These are phyloP conservation scores for Aspergillus vadensis DNA, from an alignment of 2,329 filamentous ascomycete species.

Conservation along the genomic window DNA sequence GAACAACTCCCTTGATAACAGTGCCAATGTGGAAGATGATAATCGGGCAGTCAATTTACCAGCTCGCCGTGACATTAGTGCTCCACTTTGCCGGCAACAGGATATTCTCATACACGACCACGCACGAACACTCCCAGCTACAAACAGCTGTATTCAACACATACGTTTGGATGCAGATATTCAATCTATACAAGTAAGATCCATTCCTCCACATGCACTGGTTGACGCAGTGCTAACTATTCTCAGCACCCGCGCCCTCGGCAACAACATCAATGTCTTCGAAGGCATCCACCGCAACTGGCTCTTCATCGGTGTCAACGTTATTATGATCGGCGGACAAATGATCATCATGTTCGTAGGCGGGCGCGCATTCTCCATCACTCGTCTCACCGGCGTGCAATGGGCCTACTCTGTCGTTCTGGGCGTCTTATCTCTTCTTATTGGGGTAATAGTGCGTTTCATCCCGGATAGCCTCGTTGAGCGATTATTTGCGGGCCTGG, in stretches of 20 bases:
- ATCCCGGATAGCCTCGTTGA: background rate
- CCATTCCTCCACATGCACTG: background rate
- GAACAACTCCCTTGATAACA: conserved; percentile 45
- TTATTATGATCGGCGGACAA: conserved; percentile 60
- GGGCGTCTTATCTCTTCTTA: background rate
- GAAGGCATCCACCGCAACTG: conserved; percentile 59
- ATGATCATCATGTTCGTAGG: conserved; percentile 61
- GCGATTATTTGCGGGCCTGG: background rate
- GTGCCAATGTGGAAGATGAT: conserved; percentile 48
- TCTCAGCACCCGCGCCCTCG: conserved; percentile 57
- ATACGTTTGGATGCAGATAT: conserved; percentile 73
- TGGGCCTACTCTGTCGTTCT: conserved; percentile 44
- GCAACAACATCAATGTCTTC: conserved; percentile 65
- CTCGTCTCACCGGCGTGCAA: conserved; percentile 52
- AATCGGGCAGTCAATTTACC: conserved; percentile 42
- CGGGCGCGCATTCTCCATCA: conserved; percentile 56
- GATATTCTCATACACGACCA: conserved; percentile 55
- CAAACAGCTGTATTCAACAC: conserved; percentile 69
- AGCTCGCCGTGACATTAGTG: conserved; percentile 39
- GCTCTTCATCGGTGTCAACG: conserved; percentile 61
- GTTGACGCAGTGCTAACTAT: background rate
- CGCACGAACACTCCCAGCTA: conserved; percentile 47
- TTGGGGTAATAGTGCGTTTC: background rate
- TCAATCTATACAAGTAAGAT: conserved; percentile 64
- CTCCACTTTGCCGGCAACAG: conserved; percentile 59